Base-by-base conservation (phyloP, 148 eudicot genomes). In the Linanthus parryae region DNA sequence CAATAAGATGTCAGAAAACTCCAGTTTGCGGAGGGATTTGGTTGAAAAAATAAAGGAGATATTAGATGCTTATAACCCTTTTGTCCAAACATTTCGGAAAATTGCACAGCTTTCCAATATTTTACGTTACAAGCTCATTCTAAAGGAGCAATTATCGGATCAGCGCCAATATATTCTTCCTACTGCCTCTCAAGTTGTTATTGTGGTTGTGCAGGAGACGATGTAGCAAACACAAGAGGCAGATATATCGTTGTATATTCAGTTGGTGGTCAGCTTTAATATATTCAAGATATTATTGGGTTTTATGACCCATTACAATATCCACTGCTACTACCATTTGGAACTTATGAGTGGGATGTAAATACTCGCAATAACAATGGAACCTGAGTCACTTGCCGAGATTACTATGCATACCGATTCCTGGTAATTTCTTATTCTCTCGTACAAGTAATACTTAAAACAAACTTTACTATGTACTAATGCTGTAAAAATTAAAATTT, bases 251-350 rank as follows among this genome's bases (percentile, higher is more conserved):
- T 24, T 23, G 50, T 22, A 3, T 2, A 46, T 8, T 46, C 50
- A 46, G 2, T 14, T 23, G 36, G 1, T 27, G 53, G 20, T 27
- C 53, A 29, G 4, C 35, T 27, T 14, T 21, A 3, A 1, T 27
- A 15, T 27, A 1, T 28, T 11, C 31, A 3, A 14, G 36, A 27
- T 15, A 48, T 48, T 14, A 21, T 17, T 7, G 35, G 53, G 8
- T 48, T 21, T 9, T 48, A 27, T 29, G 35, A 48, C 10, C 36
- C 37, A 17, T n/a, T 48, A 9, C 53, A 48, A 28, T 28, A 27
- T 14, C 12, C 36, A 6, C 18, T 27, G 30, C 12, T 23, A 23
- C 13, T 23, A 46, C 16, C 50, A 23, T 46, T 10, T 46, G 30
- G 31, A 7, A 48, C 36, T 0, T 48, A 48, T 11, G 36, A 4